A percentile compares a stretch with the other conserved stretches of the same genome.
Evolutionary conservation across 345 rosid genomes (phyloP).

Genomic region (rapeseed (Brassica napus)): DNA sequence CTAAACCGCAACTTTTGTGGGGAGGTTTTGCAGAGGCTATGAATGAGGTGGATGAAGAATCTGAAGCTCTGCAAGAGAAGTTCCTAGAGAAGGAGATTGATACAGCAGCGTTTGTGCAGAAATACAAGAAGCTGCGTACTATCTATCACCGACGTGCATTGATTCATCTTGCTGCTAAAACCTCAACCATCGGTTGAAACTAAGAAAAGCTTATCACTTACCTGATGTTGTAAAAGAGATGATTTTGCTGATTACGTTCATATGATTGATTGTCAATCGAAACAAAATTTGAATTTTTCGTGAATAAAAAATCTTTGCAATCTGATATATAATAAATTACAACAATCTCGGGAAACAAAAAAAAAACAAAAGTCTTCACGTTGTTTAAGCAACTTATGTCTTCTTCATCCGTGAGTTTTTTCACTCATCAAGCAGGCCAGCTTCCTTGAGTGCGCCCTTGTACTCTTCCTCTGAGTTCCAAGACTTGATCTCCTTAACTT

Average conservation of each 20-base stretch:
- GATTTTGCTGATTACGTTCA: neutral
- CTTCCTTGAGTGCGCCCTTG: slow-evolving; percentile 37
- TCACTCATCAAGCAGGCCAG: slow-evolving; percentile 35
- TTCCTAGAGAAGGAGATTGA: slow-evolving; percentile 81
- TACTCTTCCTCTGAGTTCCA: slow-evolving; percentile 43
- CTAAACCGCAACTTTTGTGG: neutral
- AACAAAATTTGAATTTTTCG: neutral
- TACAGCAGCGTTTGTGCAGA: slow-evolving; percentile 60
- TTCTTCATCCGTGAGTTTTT: too few relatives aligned
- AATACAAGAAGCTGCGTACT: slow-evolving; percentile 75
- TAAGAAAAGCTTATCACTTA: neutral
- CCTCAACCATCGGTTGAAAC: slow-evolving; percentile 41
- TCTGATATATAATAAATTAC: neutral
- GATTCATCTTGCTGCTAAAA: slow-evolving; percentile 69
- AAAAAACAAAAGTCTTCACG: too few relatives aligned
- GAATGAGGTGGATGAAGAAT: slow-evolving; percentile 73
- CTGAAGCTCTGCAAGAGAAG: slow-evolving; percentile 65
- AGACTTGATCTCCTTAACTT: slow-evolving; percentile 52
- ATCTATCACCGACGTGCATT: slow-evolving; percentile 76
- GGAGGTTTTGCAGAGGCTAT: slow-evolving; percentile 58
- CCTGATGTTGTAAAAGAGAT: neutral
- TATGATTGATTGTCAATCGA: neutral
- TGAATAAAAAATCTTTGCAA: neutral
- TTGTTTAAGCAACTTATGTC: too few relatives aligned
- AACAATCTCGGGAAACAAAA: too few relatives aligned